Conservation (phyloP, 1,284 basidiomycete genomes). For the Apiotrichum gracile region DNA sequence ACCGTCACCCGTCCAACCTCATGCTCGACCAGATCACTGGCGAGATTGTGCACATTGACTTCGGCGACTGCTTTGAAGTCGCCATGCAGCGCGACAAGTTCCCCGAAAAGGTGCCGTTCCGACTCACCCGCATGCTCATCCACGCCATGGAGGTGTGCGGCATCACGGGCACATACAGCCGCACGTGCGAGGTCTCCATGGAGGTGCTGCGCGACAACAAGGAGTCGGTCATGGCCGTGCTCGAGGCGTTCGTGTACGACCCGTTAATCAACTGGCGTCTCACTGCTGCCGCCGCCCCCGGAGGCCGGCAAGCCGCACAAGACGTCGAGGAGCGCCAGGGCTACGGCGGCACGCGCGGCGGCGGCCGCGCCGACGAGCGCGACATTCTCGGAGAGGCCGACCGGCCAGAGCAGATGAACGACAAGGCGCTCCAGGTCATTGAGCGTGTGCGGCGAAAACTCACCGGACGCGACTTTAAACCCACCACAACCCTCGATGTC, state of each 20-base stretch:
- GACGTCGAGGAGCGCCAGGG: conserved; percentile 20
- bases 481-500: conserved; percentile 65
- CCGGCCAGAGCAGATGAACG: conserved; percentile 77
- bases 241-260: conserved; percentile 72
- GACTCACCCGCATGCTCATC: conserved; percentile 95
- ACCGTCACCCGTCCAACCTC: conserved; percentile 95
- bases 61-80: conserved; percentile 91
- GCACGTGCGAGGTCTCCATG: conserved; percentile 97
- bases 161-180: conserved; percentile 93
- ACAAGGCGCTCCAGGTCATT: conserved; percentile 80
- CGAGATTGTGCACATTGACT: conserved; percentile 96
- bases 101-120: conserved; percentile 98
- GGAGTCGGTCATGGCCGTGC: conserved; percentile 93
- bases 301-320: conserved; percentile 26
- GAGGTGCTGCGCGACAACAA: conserved; percentile 92
- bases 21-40: conserved; percentile 88
- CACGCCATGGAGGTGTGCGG: conserved; percentile 99
- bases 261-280: conserved; percentile 57
- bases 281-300: conserved; percentile 45
- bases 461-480: conserved; percentile 89
- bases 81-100: conserved; percentile 97
- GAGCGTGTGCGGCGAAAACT: conserved; percentile 90
- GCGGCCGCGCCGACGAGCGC: conserved; percentile 43
- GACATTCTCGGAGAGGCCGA: conserved; percentile 46
- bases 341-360: conserved; percentile 6